Percentiles rank a stretch among this genome's conserved stretches.
Conservation (phyloP, 768 basidiomycete genomes). For the Suillus fuscotomentosus region DNA sequence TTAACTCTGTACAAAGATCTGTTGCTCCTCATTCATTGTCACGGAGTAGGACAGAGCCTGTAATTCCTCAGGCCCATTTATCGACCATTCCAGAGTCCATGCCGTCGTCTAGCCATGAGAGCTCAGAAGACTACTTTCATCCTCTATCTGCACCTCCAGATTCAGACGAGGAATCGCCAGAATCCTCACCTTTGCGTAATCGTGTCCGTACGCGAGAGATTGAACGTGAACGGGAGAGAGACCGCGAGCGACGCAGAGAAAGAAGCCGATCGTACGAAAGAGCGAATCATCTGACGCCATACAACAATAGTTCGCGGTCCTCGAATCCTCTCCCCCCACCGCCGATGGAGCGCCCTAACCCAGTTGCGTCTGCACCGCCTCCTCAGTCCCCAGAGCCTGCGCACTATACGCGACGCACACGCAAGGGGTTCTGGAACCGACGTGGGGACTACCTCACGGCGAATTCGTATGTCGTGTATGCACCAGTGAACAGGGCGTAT, state of each 20-base stretch:
- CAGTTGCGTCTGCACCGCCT: conserved; percentile 26
- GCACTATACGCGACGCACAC: conserved; percentile 33
- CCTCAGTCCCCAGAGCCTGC: conserved; percentile 30
- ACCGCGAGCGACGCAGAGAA: not conserved
- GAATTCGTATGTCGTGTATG: conserved; percentile 61
- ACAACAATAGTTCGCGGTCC: not conserved
- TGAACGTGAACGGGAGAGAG: conserved; percentile 3
- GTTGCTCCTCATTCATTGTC: conserved; percentile 10
- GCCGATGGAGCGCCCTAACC: conserved; percentile 22
- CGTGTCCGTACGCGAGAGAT: conserved; percentile 11
- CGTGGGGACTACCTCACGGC: conserved; percentile 69
- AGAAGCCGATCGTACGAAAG: not conserved
- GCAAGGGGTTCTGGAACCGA: conserved; percentile 71
- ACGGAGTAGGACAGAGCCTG: conserved; percentile 31
- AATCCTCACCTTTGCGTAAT: conserved; percentile 19
- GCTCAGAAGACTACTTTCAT: conserved; percentile 24
- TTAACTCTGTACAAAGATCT: conserved; percentile 18
- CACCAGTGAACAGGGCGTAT: conserved; percentile 52
- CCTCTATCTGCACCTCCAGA: conserved; percentile 20
- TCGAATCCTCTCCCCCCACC: conserved; percentile 30
- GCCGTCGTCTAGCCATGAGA: conserved; percentile 18
- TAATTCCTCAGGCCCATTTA: conserved; percentile 16
- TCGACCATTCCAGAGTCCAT: conserved; percentile 26
- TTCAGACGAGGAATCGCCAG: conserved; percentile 12
- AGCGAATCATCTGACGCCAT: not conserved